phyloP scores from a whole-genome alignment of 2,329 filamentous ascomycete species.

The Neoscytalidium dimidiatum region DNA sequence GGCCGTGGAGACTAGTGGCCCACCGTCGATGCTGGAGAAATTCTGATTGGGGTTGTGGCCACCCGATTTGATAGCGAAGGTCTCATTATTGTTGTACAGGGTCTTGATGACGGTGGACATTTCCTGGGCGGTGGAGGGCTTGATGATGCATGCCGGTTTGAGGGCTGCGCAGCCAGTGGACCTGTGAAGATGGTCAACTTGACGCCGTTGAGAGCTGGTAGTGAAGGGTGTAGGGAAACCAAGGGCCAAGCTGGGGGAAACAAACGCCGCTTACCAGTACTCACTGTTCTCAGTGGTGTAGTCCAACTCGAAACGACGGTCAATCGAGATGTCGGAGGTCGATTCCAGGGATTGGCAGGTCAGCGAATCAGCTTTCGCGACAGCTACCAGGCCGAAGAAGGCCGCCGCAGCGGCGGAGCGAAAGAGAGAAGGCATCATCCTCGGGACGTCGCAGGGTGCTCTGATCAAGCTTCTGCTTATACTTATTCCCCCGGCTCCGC shows the following conservation, averaged over 20 bases:
- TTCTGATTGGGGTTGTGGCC: conserved; percentile 51
- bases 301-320: not conserved
- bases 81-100: conserved; percentile 43
- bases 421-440: not conserved
- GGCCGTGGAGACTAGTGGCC: conserved; percentile 49
- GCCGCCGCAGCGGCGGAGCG: not conserved
- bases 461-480: not conserved
- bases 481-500: not conserved
- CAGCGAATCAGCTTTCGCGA: conserved; percentile 4
- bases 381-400: not conserved
- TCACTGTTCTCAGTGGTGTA: conserved; percentile 9
- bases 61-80: conserved; percentile 58
- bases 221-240: too few relatives aligned
- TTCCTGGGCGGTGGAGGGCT: conserved; percentile 41
- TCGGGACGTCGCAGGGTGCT: not conserved
- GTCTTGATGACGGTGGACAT: conserved; percentile 56
- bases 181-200: conserved; percentile 19
- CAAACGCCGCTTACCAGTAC: conserved; percentile 5
- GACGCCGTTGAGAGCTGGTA: too few relatives aligned
- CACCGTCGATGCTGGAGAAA: conserved; percentile 48
- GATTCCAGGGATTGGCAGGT: conserved; percentile 7
- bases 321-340: conserved; percentile 7
- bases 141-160: conserved; percentile 33
- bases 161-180: conserved; percentile 33
- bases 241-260: not conserved